Evolutionary conservation across 495 filamentous ascomycete species (phyloP), one percentile per base, ranked within the genome.

Genomic region (Penicillium alfredii): DNA sequence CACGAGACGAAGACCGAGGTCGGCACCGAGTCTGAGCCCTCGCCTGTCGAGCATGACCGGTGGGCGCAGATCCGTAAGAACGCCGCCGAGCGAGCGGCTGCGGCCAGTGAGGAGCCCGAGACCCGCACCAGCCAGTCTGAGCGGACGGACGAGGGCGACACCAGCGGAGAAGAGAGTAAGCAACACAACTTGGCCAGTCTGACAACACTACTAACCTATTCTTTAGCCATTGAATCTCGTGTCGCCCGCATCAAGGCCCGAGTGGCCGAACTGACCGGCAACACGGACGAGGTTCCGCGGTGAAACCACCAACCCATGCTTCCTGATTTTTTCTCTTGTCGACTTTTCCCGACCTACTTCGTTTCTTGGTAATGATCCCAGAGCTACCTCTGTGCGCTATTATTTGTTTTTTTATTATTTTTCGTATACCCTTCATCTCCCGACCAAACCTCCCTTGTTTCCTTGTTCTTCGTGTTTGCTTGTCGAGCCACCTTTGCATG

Each of bases 31-130:
- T 21, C 38, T 6, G 25, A 29, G 8, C 11, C 33, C 8, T 28
- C 20, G 19, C 45, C 42, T 10, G 35, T 71, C 58, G 39, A 69
- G 18, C 70, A 79, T 35, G 84, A 90, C 51, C 78, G 88, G 23
- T 98, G 92, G 92, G 90, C 88, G 3, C 86, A 93, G 66, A 95
- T 97, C 40, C 73, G 88, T 40, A 88, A 87, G 73, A 96, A 95
- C 45, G 92, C 92, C 8, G 87, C 85, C 5, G 83, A 90, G 52
- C 74, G 88, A 8, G 81, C 77, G 16, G 75, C 78, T 6, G 66
- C 71, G 28, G 69, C 69, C 13, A 20, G 15, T 10, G 81, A 84
- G 48, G 81, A 86, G 45, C 56, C 51, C 20, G 52, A 53, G 12
- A 38, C 45, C 14, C 55, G 53, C 18, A 36, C 51, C 35, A 73